phyloP scores from a whole-genome alignment of 306 rosid genomes.

The Quercus cerris region DNA sequence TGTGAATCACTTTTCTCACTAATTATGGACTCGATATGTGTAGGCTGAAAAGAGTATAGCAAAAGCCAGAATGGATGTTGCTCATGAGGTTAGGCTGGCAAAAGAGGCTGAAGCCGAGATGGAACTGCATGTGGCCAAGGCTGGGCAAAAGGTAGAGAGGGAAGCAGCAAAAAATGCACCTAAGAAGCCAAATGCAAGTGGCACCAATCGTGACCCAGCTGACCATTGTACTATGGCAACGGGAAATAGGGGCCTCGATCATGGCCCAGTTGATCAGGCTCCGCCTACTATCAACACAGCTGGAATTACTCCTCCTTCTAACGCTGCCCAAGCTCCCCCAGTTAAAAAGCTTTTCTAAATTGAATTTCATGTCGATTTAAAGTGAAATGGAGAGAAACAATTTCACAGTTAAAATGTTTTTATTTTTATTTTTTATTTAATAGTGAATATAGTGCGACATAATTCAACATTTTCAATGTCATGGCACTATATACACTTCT shows the following conservation, averaged over 20 bases:
- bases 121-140: constrained; percentile 56
- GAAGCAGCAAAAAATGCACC: constrained; percentile 30
- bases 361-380: background rate
- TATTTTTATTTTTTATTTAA: background rate
- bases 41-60: constrained; percentile 70
- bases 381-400: too few species aligned
- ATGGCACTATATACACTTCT: too few species aligned
- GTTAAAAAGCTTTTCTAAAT: background rate
- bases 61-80: constrained; percentile 53
- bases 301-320: too few species aligned
- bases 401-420: background rate
- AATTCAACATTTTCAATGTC: too few species aligned
- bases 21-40: background rate
- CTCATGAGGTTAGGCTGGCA: constrained; percentile 73
- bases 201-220: background rate
- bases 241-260: background rate
- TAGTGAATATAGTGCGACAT: background rate
- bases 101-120: constrained; percentile 71
- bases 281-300: too few species aligned
- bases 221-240: background rate
- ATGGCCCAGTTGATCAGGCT: too few species aligned
- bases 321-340: too few species aligned
- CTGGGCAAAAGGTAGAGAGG: constrained; percentile 39
- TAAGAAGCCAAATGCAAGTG: background rate
- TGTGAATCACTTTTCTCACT: too few species aligned